phyloP scores from a whole-genome alignment of 1,139 yeast species.

The Diutina siamensis region DNA sequence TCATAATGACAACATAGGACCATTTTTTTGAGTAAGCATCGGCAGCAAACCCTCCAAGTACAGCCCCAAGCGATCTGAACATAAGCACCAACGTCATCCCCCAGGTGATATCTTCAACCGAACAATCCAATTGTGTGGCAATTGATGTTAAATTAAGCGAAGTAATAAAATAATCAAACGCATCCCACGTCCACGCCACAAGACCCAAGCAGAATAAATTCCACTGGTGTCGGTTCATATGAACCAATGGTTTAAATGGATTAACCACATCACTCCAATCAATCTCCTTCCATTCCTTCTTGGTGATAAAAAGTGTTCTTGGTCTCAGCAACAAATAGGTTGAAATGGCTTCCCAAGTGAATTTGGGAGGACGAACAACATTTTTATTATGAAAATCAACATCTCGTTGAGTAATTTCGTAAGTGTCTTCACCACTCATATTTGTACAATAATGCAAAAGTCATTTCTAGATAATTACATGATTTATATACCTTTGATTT shows the following conservation, averaged over 20 bases:
- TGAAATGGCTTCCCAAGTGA: neutral
- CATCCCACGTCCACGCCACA: conserved; percentile 71
- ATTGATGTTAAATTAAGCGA: conserved; percentile 47
- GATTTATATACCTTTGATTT: too few species aligned
- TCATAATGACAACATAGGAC: conserved; percentile 48
- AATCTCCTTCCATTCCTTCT: conserved; percentile 1
- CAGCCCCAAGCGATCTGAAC: conserved; percentile 73
- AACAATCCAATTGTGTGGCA: conserved; percentile 39
- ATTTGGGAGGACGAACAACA: neutral
- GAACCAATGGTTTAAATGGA: conserved; percentile 40
- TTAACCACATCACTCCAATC: conserved; percentile 17
- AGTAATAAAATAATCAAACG: conserved; percentile 66
- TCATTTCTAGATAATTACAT: too few species aligned
- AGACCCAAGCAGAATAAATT: conserved; percentile 52
- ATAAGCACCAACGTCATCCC: conserved; percentile 71
- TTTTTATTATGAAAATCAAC: conserved; percentile 3
- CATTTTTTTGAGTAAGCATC: conserved; percentile 66
- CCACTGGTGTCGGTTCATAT: conserved; percentile 43
- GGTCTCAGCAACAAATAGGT: neutral
- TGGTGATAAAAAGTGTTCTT: neutral
- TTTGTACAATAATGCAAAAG: neutral
- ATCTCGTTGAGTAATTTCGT: conserved; percentile 4
- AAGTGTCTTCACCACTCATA: neutral
- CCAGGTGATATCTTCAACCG: conserved; percentile 56
- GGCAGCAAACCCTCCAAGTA: conserved; percentile 53